A percentile compares a stretch with the other conserved stretches of the same genome.
These are phyloP conservation scores for Solanum bukasovii DNA, from an alignment of 257 asterid species.

Conservation along the genomic window DNA sequence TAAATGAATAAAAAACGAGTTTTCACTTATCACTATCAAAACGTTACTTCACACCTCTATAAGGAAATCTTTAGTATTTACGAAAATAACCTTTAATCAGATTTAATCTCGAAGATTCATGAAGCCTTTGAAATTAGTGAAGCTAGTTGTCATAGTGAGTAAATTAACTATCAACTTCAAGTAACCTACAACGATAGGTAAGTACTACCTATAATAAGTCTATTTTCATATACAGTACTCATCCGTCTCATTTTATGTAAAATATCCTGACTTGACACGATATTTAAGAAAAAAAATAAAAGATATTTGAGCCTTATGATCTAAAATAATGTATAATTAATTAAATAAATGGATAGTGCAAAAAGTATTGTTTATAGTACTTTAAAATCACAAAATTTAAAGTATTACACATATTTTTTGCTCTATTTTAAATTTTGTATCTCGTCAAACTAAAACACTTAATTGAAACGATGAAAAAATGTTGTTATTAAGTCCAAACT, in stretches of 20 bases:
- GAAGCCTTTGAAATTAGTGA: background rate
- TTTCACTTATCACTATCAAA: background rate
- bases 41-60: background rate
- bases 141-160: background rate
- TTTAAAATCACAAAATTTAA: too few species aligned
- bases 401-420: too few species aligned
- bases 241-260: too few species aligned
- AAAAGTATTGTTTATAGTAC: too few species aligned
- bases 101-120: too few species aligned
- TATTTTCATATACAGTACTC: background rate
- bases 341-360: background rate
- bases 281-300: too few species aligned
- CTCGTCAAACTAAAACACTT: background rate
- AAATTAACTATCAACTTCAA: background rate
- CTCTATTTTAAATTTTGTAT: too few species aligned
- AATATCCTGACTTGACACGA: fast-evolving
- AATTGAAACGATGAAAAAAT: background rate
- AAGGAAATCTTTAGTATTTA: too few species aligned
- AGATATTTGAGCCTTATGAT: too few species aligned
- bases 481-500: background rate
- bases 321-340: background rate
- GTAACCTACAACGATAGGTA: background rate
- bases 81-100: too few species aligned
- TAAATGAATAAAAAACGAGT: background rate
- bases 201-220: background rate